These are phyloP conservation scores for Flagelloscypha sp. DNA, from an alignment of 768 basidiomycete genomes.

Conservation along the genomic window DNA sequence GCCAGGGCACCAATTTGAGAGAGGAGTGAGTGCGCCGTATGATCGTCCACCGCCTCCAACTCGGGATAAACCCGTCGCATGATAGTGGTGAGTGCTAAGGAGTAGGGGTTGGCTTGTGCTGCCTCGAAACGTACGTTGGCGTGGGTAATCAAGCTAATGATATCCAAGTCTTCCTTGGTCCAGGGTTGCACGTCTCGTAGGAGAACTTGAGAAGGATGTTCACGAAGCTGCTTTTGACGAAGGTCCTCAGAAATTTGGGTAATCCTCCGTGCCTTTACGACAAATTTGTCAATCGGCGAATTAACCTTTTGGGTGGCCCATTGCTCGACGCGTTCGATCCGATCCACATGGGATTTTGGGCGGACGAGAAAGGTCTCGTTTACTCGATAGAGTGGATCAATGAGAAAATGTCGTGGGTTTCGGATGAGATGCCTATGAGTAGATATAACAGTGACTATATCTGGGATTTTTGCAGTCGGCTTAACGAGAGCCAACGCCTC, in stretches of 20 bases:
- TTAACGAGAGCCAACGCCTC: conserved; percentile 43
- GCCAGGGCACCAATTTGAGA: conserved; percentile 66
- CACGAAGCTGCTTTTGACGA: conserved; percentile 20
- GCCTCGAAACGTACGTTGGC: conserved; percentile 39
- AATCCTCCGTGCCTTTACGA: conserved; percentile 37
- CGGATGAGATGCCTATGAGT: conserved; percentile 62
- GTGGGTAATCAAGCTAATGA: conserved; percentile 51
- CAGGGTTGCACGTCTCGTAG: conserved; percentile 29
- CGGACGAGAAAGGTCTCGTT: conserved; percentile 55
- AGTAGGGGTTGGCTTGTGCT: conserved; percentile 55
- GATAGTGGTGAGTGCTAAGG: conserved; percentile 41
- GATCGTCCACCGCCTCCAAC: conserved; percentile 21
- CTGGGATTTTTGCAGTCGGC: conserved; percentile 22
- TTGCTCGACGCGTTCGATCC: conserved; percentile 36
- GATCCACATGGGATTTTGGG: conserved; percentile 46
- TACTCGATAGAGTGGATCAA: conserved; percentile 37
- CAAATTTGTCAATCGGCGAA: conserved; percentile 41
- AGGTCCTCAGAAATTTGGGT: conserved; percentile 26
- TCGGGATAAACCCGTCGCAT: conserved; percentile 46
- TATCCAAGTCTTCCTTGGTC: conserved; percentile 42
- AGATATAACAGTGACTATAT: conserved; percentile 36
- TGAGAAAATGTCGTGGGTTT: conserved; percentile 42
- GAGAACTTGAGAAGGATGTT: conserved; percentile 20
- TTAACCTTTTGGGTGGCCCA: conserved; percentile 37
- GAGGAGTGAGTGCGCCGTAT: conserved; percentile 40